These are phyloP conservation scores for Carallia pectinifolia DNA, from an alignment of 345 rosid genomes.

Conservation along the genomic window DNA sequence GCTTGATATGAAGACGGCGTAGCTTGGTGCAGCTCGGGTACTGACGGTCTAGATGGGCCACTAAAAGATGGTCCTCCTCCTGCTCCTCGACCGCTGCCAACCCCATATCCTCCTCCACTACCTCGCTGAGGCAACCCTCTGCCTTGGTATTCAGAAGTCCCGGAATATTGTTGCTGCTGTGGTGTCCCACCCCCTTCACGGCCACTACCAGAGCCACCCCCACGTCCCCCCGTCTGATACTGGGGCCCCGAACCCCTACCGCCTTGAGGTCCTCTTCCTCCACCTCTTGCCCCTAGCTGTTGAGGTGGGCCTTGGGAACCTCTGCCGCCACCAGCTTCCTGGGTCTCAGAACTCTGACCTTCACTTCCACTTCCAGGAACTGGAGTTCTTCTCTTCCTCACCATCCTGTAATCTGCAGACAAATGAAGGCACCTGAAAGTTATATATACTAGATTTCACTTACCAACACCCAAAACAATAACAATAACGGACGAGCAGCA, in stretches of 20 bases:
- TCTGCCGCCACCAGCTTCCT: slow-evolving; percentile 40
- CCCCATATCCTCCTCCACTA: slow-evolving; percentile 41
- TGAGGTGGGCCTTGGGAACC: slow-evolving; percentile 47
- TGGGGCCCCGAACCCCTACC: slow-evolving; percentile 60
- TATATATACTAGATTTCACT: background rate
- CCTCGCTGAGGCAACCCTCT: slow-evolving; percentile 73
- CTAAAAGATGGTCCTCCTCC: slow-evolving; percentile 61
- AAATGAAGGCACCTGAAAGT: background rate
- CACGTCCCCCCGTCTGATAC: slow-evolving; percentile 57
- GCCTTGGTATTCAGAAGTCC: slow-evolving; percentile 56
- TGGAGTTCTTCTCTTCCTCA: slow-evolving; percentile 70
- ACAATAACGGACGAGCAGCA: too few species aligned
- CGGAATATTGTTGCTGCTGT: slow-evolving; percentile 71
- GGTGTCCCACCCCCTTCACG: slow-evolving; percentile 50
- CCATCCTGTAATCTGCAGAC: slow-evolving; percentile 47
- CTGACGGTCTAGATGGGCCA: slow-evolving; percentile 53
- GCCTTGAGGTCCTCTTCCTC: slow-evolving; percentile 49
- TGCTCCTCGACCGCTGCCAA: slow-evolving; percentile 45
- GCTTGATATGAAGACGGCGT: slow-evolving; percentile 53
- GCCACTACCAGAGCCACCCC: slow-evolving; percentile 52
- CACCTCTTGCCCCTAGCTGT: slow-evolving; percentile 39
- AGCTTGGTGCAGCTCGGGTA: slow-evolving; percentile 99
- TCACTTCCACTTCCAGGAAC: slow-evolving; percentile 46
- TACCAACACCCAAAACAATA: too few species aligned
- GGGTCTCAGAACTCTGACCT: slow-evolving; percentile 68